phyloP scores from a whole-genome alignment of 331 rosid species.

The Phaseolus coccineus region DNA sequence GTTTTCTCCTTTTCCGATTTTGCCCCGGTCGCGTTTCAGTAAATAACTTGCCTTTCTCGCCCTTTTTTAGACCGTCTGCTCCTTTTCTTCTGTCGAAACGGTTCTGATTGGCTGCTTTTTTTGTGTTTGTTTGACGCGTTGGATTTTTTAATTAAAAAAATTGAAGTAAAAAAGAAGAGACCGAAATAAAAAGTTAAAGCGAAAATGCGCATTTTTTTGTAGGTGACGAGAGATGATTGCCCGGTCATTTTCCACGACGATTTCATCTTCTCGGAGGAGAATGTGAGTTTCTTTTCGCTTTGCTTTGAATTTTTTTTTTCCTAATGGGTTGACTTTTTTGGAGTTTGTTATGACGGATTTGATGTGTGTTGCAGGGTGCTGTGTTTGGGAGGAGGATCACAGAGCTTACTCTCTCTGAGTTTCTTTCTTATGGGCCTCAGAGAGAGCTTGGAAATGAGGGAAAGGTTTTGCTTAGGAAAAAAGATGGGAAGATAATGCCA shows the following conservation, averaged over 20 bases:
- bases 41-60: not conserved
- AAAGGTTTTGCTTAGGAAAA: slow-evolving; percentile 60
- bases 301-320: not conserved
- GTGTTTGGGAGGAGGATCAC: slow-evolving; percentile 65
- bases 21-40: slow-evolving; percentile 9
- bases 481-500: slow-evolving; percentile 58
- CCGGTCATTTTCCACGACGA: slow-evolving; percentile 88
- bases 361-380: slow-evolving; percentile 54
- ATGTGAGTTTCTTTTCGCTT: slow-evolving; percentile 46
- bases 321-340: not conserved
- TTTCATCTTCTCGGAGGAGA: slow-evolving; percentile 58
- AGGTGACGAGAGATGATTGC: slow-evolving; percentile 81
- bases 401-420: slow-evolving; percentile 60
- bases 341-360: not conserved
- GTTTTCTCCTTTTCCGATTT: not conserved
- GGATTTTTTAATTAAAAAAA: slow-evolving; percentile 2
- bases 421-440: slow-evolving; percentile 76
- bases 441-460: slow-evolving; percentile 57
- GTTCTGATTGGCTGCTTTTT: slow-evolving; percentile 51
- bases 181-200: slow-evolving; percentile 50
- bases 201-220: slow-evolving; percentile 61
- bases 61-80: no score
- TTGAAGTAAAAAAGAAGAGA: slow-evolving; percentile 5
- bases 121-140: slow-evolving; percentile 15
- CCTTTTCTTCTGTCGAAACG: not conserved